phyloP scores from a whole-genome alignment of 495 filamentous ascomycete species.

The Schizothecium vesticola region DNA sequence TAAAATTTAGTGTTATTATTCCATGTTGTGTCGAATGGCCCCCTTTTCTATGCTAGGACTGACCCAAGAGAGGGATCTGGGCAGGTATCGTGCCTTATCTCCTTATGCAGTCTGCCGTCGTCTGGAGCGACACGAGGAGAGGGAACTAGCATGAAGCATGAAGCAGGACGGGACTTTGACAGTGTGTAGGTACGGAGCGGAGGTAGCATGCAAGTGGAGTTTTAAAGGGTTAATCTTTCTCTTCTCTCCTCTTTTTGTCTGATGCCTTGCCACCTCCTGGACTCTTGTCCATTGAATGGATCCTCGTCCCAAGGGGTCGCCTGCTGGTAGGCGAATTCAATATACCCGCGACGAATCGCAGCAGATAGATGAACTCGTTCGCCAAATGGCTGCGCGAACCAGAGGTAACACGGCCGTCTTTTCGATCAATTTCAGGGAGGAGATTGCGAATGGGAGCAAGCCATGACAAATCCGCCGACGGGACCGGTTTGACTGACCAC shows the following conservation, averaged over 20 bases:
- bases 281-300: neutral
- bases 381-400: neutral
- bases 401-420: neutral
- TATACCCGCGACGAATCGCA: neutral
- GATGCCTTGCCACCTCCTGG: neutral
- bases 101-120: neutral
- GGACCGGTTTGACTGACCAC: neutral
- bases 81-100: neutral
- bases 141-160: neutral
- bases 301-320: neutral
- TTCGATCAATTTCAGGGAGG: neutral
- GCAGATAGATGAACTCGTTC: neutral
- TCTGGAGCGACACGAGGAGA: neutral
- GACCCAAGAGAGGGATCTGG: neutral
- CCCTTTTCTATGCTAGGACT: neutral
- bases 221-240: neutral
- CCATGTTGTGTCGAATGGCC: neutral
- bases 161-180: neutral
- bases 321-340: neutral
- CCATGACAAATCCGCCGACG: neutral
- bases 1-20: neutral
- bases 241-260: neutral
- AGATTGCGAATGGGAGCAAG: neutral
- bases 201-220: neutral
- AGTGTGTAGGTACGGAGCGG: neutral